phyloP scores from a whole-genome alignment of 345 rosid species.

The Dipteronia sinensis region DNA sequence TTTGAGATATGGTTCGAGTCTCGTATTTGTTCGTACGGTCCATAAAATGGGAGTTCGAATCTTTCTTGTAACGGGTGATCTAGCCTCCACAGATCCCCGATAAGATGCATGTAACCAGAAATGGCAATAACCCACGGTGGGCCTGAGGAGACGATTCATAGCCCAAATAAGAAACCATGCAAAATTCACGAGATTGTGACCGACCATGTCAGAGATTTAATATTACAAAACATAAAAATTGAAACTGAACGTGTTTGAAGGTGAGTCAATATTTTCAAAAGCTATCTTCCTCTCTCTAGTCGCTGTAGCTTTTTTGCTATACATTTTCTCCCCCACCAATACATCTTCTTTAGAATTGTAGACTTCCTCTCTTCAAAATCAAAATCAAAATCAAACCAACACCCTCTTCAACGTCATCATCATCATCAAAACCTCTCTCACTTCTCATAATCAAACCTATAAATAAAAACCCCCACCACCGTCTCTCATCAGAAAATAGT shows the following conservation, averaged over 20 bases:
- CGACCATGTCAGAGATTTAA: constrained; percentile 11
- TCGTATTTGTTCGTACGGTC: too few relatives aligned
- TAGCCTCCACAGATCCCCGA: too few relatives aligned
- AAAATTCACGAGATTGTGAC: neutral
- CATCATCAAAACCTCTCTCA: neutral
- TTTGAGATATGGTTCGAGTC: too few relatives aligned
- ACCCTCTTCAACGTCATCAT: neutral
- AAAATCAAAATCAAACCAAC: neutral
- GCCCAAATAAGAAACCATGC: neutral
- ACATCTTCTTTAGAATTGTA: neutral
- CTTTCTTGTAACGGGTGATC: too few relatives aligned
- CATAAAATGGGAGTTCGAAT: too few relatives aligned
- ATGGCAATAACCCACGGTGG: too few relatives aligned
- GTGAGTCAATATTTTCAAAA: constrained; percentile 18
- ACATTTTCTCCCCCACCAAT: neutral
- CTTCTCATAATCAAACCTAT: neutral
- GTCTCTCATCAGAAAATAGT: neutral
- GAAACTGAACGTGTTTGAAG: constrained; percentile 38
- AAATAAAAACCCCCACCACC: neutral
- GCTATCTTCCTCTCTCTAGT: neutral
- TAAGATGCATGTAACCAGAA: too few relatives aligned
- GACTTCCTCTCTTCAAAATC: constrained; percentile 11
- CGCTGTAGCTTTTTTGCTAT: neutral
- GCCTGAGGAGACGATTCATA: too few relatives aligned
- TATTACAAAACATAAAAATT: neutral